Base-by-base conservation (phyloP, 805 yeast genomes). In the Suhomyces sp. region DNA sequence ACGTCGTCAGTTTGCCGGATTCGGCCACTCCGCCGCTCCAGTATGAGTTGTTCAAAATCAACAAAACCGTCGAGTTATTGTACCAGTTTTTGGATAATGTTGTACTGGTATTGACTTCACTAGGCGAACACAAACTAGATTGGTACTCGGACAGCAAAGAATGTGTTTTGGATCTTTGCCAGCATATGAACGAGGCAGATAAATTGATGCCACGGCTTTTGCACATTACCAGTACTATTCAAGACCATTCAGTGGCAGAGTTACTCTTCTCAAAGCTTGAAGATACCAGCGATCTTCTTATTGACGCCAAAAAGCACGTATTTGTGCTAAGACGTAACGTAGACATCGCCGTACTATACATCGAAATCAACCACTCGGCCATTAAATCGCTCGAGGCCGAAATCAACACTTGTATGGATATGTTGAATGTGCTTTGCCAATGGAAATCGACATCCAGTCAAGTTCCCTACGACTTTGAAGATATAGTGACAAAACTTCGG, bases 101-200 rank as follows among this genome's bases (percentile, higher is more conserved):
- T 22, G 19, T 46, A 20, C 17, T 8, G 25, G 40, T 44, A 3
- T 35, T 44, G 40, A 6, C 37, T 17, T 7, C 3, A n/a, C 3
- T n/a, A 2, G 40, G 17, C 4, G 17, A 20, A 6, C 24, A 12
- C 27, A 46, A 20, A 21, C 41, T 46, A 13, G 19, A 27, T 13
- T 68, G 71, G 71, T 67, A 57, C 53, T 61, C 50, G 46, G 65
- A 63, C 24, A 69, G 67, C 3, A 60, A 57, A 48, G 60, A 57
- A 17, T 56, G 48, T 2, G 48, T 69, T 3, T 27, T 48, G 7
- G 61, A 59, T 31, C 48, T 68, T 17, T 29, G 54, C 6, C 47
- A 55, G 33, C 60, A 63, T 46, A 37, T 66, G 33, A 61, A 60
- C 1, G 58, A 55, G 24, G 61, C 67, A 6, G 75, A 70, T 44